Evolutionary conservation across 345 rosid genomes (phyloP).

Genomic region (Eucalyptus cloeziana): DNA sequence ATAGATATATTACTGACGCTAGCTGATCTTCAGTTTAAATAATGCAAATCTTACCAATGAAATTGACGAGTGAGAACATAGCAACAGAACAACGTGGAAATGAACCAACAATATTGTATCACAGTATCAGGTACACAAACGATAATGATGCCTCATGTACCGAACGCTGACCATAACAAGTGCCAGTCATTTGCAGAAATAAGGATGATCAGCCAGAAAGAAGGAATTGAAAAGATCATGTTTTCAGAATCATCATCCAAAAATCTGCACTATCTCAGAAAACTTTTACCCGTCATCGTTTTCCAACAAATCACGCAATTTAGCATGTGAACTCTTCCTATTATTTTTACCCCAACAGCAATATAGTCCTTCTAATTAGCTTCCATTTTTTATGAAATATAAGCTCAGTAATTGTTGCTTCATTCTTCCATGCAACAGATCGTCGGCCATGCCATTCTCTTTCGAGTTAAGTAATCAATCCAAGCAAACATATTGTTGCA

Average conservation of each 20-base stretch:
- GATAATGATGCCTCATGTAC: background rate
- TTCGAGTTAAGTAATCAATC: background rate
- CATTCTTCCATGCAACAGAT: background rate
- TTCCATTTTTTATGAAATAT: too few species aligned
- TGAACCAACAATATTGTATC: background rate
- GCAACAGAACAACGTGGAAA: background rate
- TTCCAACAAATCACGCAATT: background rate
- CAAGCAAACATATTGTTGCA: background rate
- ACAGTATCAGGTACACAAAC: background rate
- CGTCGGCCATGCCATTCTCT: background rate
- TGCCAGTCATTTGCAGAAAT: background rate
- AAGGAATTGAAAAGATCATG: background rate
- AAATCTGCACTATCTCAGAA: background rate
- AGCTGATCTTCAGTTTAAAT: background rate
- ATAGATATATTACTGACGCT: background rate
- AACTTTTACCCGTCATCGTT: background rate
- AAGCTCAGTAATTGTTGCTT: background rate
- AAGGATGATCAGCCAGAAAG: background rate
- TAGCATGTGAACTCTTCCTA: background rate
- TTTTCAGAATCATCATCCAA: background rate
- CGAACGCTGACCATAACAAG: background rate
- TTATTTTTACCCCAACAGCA: background rate
- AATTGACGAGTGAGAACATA: background rate
- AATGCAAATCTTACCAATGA: background rate
- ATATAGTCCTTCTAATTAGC: background rate